A percentile compares a stretch with the other conserved stretches of the same genome.
phyloP scores from a whole-genome alignment of 202 grass and related monocot genomes.

The Dendrocalamus latiflorus region DNA sequence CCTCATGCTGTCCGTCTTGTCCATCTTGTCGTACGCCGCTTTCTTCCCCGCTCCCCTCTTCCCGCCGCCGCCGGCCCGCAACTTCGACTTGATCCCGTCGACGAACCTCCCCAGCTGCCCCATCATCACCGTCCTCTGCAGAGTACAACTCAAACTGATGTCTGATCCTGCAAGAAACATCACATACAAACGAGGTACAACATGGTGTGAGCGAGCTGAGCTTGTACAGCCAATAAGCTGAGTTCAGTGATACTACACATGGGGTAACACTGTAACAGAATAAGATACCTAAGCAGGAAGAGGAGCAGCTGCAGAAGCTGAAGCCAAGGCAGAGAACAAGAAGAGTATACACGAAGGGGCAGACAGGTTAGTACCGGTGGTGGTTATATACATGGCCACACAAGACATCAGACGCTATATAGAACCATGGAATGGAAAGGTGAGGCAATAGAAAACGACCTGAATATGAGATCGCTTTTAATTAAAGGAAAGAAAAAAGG shows the following conservation, averaged over 20 bases:
- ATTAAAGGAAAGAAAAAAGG: no score
- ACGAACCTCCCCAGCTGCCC: conserved; percentile 63
- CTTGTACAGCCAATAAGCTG: neutral
- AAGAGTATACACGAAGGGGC: no score
- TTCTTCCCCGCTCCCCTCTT: conserved; percentile 10
- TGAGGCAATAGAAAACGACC: neutral
- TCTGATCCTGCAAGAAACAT: no score
- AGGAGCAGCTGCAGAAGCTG: neutral
- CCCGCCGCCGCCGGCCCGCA: conserved; percentile 4
- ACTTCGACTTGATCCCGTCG: conserved; percentile 61
- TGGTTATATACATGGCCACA: neutral
- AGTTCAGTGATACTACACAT: neutral
- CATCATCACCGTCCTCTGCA: conserved; percentile 48
- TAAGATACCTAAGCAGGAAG: neutral
- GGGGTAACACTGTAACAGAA: neutral
- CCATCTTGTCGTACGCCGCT: conserved; percentile 62
- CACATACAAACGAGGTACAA: neutral
- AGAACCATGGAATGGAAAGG: neutral
- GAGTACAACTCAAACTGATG: neutral
- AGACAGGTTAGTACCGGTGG: neutral
- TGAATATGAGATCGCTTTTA: neutral
- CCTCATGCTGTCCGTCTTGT: conserved; percentile 92
- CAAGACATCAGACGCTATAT: neutral
- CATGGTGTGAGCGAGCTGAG: neutral
- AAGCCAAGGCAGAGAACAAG: neutral